Evolutionary conservation across 2,329 filamentous ascomycete species (phyloP).

Genomic region (Calycina herbarum): DNA sequence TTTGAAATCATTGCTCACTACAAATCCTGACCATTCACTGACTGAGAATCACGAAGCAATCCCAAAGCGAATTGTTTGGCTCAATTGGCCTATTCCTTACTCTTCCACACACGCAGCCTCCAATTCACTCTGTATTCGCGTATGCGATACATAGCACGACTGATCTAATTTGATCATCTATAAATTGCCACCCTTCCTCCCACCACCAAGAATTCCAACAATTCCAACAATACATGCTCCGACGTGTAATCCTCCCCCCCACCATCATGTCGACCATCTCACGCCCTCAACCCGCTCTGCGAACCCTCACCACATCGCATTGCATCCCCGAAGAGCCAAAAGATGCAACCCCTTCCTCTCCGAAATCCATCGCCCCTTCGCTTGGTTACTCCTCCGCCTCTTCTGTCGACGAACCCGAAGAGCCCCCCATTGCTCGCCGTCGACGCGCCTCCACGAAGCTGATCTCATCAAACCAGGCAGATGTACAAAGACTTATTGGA

Average conservation of each 20-base stretch:
- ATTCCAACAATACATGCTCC: slow-evolving; percentile 19
- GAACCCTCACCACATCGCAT: slow-evolving; percentile 35
- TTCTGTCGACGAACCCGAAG: slow-evolving; percentile 50
- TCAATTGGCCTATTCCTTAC: not conserved
- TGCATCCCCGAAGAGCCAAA: slow-evolving; percentile 34
- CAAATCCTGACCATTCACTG: not conserved
- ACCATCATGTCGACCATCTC: slow-evolving; percentile 26
- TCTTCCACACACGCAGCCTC: not conserved
- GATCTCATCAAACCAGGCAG: slow-evolving; percentile 62
- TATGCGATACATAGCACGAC: not conserved
- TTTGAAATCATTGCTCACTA: not conserved
- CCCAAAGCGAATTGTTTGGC: not conserved
- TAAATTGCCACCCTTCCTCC: not conserved
- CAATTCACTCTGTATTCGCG: not conserved
- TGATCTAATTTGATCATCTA: not conserved
- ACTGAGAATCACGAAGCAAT: not conserved
- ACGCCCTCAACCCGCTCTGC: slow-evolving; percentile 27
- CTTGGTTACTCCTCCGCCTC: slow-evolving; percentile 64
- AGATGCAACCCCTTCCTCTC: slow-evolving; percentile 15
- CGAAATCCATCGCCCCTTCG: slow-evolving; percentile 58
- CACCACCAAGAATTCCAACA: not conserved
- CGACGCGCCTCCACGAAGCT: slow-evolving; percentile 70
- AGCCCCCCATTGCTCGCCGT: slow-evolving; percentile 44
- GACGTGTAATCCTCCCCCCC: slow-evolving; percentile 13
- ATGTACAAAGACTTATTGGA: slow-evolving; percentile 64